Conservation (phyloP, 2,329 filamentous ascomycete species). For the Leptoxyphium fumago region DNA sequence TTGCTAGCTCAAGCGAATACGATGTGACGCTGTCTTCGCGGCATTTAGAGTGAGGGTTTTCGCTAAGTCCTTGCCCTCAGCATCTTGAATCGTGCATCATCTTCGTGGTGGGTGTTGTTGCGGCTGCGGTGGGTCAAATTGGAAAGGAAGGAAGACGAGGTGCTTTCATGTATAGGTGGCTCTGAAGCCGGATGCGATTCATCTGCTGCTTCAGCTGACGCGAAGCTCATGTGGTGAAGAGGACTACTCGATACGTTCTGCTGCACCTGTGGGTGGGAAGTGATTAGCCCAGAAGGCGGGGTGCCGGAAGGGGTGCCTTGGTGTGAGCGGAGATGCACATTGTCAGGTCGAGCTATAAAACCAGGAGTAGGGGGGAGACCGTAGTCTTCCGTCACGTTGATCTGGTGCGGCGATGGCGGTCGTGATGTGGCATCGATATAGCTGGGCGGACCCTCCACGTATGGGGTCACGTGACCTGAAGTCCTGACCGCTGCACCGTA, state of each 20-base stretch:
- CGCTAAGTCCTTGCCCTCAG: conserved; percentile 10
- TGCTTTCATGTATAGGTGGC: no score
- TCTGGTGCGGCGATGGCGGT: conserved; percentile 22
- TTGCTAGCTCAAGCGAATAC: no score
- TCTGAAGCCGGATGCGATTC: not conserved
- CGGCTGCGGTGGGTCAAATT: not conserved
- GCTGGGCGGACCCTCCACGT: conserved; percentile 27
- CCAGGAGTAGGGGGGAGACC: not conserved
- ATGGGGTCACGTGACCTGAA: conserved; percentile 25
- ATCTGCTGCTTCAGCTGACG: not conserved
- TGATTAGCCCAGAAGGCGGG: not conserved
- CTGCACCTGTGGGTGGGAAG: not conserved
- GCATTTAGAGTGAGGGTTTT: no score
- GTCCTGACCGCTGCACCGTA: conserved; percentile 36
- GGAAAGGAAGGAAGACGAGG: no score
- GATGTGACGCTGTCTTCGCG: no score
- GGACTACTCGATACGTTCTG: not conserved
- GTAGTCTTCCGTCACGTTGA: not conserved
- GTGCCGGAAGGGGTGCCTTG: not conserved
- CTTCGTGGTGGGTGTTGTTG: not conserved
- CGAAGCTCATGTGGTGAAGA: not conserved
- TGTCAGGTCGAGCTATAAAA: not conserved
- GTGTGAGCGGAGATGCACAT: not conserved
- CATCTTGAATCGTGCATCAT: conserved; percentile 8
- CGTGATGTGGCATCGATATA: conserved; percentile 32